Evolutionary conservation across 2,329 filamentous ascomycete genomes (phyloP).

Genomic region (Ophiocordyceps camponoti-leonardi): DNA sequence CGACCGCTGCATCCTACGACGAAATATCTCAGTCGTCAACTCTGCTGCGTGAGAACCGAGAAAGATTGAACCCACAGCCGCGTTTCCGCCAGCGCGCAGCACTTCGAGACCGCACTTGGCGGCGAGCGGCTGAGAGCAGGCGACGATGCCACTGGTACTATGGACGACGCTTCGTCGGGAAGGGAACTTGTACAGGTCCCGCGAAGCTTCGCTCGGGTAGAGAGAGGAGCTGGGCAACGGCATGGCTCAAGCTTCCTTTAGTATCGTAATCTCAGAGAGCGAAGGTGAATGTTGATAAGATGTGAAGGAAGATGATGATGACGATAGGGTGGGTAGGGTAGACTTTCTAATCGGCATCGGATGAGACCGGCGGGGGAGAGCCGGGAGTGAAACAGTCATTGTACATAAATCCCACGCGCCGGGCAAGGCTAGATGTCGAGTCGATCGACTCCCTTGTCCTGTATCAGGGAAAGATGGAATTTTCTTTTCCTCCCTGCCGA

Average conservation of each 20-base stretch:
- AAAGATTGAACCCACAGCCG: slow-evolving; percentile 46
- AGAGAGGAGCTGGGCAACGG: slow-evolving; percentile 28
- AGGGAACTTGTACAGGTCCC: slow-evolving; percentile 39
- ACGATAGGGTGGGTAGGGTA: no score
- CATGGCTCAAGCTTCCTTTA: slow-evolving; percentile 17
- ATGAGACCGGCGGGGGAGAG: no score
- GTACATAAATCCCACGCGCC: no score
- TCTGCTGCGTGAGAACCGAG: slow-evolving; percentile 1
- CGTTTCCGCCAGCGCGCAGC: slow-evolving; percentile 79
- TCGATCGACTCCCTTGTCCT: no score
- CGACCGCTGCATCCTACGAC: slow-evolving; percentile 81
- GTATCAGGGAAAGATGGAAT: no score
- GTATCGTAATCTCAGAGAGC: neutral
- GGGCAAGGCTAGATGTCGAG: no score
- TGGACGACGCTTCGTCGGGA: slow-evolving; percentile 85
- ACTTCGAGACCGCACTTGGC: slow-evolving; percentile 75
- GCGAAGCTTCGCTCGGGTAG: slow-evolving; percentile 25
- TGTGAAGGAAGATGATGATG: no score
- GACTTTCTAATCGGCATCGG: no score
- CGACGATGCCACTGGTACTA: slow-evolving; percentile 79
- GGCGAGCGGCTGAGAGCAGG: slow-evolving; percentile 78
- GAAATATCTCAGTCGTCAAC: neutral
- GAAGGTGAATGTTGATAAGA: neutral
- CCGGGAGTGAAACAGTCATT: no score
- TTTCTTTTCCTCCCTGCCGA: no score